phyloP scores from a whole-genome alignment of 2,329 filamentous ascomycete species.

The Aspergillus phoenicis region DNA sequence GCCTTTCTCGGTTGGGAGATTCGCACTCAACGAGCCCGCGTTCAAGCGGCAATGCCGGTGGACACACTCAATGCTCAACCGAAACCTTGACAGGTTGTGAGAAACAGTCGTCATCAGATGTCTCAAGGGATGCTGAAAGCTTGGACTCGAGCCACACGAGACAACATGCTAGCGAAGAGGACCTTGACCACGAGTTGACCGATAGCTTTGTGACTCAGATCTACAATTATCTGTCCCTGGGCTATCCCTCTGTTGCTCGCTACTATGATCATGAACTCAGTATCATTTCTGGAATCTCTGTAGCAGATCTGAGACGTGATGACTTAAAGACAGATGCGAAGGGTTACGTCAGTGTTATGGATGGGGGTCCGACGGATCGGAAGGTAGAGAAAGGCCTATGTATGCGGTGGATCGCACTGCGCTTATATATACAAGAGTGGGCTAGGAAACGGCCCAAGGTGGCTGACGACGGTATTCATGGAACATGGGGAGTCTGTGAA shows the following conservation, averaged over 20 bases:
- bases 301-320: conserved; percentile 70
- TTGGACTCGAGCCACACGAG: background rate
- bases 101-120: background rate
- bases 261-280: conserved; percentile 82
- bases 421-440: conserved; percentile 85
- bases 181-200: conserved; percentile 68
- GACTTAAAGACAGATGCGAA: conserved; percentile 67
- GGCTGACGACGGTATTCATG: conserved; percentile 54
- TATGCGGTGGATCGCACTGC: conserved; percentile 80
- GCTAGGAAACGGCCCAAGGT: conserved; percentile 81
- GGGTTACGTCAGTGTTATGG: conserved; percentile 68
- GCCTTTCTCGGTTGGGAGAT: conserved; percentile 16
- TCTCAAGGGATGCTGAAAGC: background rate
- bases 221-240: conserved; percentile 93
- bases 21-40: conserved; percentile 27
- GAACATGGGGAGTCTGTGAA: conserved; percentile 66
- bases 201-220: conserved; percentile 91
- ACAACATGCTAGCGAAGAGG: conserved; percentile 39
- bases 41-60: conserved; percentile 14
- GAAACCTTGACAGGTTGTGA: background rate
- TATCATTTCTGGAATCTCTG: conserved; percentile 72
- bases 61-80: background rate
- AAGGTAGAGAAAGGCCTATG: conserved; percentile 55
- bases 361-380: conserved; percentile 48
- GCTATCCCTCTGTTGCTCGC: conserved; percentile 83